A percentile compares a stretch with the other conserved stretches of the same genome.
Conservation (phyloP, 106 monocot species). For the Phalaenopsis equestris region DNA sequence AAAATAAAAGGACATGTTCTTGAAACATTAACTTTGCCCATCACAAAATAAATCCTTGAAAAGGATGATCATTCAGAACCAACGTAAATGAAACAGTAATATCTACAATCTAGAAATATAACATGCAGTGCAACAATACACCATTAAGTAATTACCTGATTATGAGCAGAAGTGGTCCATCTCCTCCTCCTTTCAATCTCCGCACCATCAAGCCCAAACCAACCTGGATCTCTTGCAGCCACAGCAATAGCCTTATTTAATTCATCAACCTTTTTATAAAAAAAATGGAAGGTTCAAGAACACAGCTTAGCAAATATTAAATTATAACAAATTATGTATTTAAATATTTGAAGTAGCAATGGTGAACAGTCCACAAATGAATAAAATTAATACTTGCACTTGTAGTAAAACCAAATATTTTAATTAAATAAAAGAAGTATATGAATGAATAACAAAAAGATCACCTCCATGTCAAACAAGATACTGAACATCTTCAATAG, state of each 20-base stretch:
- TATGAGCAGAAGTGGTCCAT: conserved; percentile 68
- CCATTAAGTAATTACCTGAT: conserved; percentile 33
- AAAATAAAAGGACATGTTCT: too few relatives aligned
- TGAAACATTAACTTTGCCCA: background rate
- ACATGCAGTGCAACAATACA: background rate
- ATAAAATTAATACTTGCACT: background rate
- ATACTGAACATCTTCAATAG: background rate
- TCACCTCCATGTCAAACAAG: background rate
- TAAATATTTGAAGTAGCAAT: background rate
- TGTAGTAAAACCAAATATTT: background rate
- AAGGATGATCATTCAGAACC: too few relatives aligned
- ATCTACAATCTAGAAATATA: background rate
- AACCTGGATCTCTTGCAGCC: conserved; percentile 75
- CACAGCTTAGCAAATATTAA: too few relatives aligned
- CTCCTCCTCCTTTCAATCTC: conserved; percentile 70
- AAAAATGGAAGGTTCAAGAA: too few relatives aligned
- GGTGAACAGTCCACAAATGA: background rate
- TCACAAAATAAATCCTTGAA: background rate
- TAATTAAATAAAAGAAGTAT: background rate
- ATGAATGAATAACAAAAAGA: background rate
- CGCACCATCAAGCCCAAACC: conserved; percentile 74
- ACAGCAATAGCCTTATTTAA: conserved; percentile 80
- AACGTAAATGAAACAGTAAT: background rate
- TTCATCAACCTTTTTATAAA: conserved; percentile 67
- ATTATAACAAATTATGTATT: background rate